A percentile compares a stretch with the other conserved stretches of the same genome.
These are phyloP conservation scores for Penicillium glabrum DNA, from an alignment of 2,329 filamentous ascomycete genomes.

Conservation along the genomic window DNA sequence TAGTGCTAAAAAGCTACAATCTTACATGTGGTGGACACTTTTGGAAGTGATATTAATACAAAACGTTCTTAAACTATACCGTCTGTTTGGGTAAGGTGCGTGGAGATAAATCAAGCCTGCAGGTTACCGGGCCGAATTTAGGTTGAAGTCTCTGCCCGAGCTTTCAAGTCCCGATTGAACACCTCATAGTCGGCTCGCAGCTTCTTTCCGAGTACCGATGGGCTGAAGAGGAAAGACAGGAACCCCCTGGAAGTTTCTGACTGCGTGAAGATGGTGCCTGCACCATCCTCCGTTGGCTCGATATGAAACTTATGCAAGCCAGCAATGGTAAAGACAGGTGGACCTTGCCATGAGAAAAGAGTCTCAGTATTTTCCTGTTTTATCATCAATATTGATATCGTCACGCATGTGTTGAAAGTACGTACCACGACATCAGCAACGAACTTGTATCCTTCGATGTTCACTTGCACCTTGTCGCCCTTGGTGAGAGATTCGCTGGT, in stretches of 20 bases:
- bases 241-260: slow-evolving; percentile 22
- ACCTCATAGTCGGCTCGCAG: slow-evolving; percentile 20
- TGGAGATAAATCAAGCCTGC: not conserved
- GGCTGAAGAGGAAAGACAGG: slow-evolving; percentile 22
- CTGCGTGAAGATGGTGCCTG: slow-evolving; percentile 26
- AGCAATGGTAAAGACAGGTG: slow-evolving; percentile 26
- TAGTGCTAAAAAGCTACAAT: not conserved
- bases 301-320: slow-evolving; percentile 27
- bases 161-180: slow-evolving; percentile 25
- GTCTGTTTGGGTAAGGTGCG: not conserved
- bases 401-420: not conserved
- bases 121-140: not conserved
- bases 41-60: not conserved
- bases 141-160: slow-evolving; percentile 16
- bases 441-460: slow-evolving; percentile 21
- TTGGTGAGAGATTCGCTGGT: slow-evolving; percentile 7
- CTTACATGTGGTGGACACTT: not conserved
- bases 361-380: slow-evolving; percentile 23
- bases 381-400: not conserved
- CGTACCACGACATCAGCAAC: slow-evolving; percentile 18
- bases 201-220: slow-evolving; percentile 23
- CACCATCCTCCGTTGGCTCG: slow-evolving; percentile 20
- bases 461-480: slow-evolving; percentile 15
- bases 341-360: slow-evolving; percentile 29
- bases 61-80: not conserved